These are phyloP conservation scores for Beauveria brongniartii DNA, from an alignment of 2,329 filamentous ascomycete genomes.

Conservation along the genomic window DNA sequence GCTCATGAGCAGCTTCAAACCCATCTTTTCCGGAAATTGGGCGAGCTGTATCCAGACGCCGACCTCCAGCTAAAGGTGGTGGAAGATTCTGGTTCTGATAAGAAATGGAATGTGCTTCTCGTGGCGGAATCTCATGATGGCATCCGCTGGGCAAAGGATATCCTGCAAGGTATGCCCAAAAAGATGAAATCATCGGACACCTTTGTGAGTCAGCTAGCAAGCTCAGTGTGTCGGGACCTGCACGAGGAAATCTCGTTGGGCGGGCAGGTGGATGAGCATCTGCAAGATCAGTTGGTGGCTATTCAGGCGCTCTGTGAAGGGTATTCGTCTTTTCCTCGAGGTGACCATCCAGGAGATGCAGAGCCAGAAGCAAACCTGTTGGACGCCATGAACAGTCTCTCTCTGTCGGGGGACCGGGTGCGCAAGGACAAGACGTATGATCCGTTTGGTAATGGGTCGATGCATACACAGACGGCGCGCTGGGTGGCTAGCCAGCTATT, in stretches of 20 bases:
- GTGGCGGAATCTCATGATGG: constrained; percentile 42
- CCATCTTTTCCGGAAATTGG: constrained; percentile 32
- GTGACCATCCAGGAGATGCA: constrained; percentile 14
- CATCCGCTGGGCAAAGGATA: constrained; percentile 42
- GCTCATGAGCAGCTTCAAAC: constrained; percentile 34
- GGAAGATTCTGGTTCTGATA: constrained; percentile 43
- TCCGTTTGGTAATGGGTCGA: constrained; percentile 49
- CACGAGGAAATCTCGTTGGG: constrained; percentile 34
- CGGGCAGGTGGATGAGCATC: constrained; percentile 45
- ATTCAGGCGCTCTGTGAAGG: constrained; percentile 52
- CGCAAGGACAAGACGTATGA: constrained; percentile 36
- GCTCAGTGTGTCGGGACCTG: constrained; percentile 37
- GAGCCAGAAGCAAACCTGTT: constrained; percentile 14
- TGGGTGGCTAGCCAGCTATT: constrained; percentile 50
- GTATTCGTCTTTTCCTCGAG: constrained; percentile 36
- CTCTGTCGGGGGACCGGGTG: constrained; percentile 20
- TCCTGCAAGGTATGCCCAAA: constrained; percentile 32
- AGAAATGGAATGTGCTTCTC: constrained; percentile 47
- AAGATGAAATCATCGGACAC: constrained; percentile 24
- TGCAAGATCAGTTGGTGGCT: constrained; percentile 54
- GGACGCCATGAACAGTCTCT: constrained; percentile 23
- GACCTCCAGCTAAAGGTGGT: constrained; percentile 36
- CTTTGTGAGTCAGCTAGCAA: constrained; percentile 34
- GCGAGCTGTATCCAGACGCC: constrained; percentile 32
- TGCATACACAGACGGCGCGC: constrained; percentile 50